phyloP scores from a whole-genome alignment of 1,284 basidiomycete species.

The Bondarzewia mesenterica region DNA sequence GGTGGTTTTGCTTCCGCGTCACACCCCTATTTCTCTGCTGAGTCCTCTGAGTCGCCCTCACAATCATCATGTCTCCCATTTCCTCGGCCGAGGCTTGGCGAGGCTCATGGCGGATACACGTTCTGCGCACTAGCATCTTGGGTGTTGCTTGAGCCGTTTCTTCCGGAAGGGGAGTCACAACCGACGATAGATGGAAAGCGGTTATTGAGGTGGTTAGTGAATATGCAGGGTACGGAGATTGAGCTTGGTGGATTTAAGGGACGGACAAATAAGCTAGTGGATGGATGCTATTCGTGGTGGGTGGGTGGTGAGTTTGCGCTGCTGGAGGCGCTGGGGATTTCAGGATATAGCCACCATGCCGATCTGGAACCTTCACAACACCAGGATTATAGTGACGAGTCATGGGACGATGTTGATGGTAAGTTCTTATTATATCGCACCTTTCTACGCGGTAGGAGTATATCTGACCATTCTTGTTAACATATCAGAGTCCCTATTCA shows the following conservation, averaged over 20 bases:
- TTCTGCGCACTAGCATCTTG: conserved; percentile 87
- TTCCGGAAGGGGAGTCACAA: conserved; percentile 13
- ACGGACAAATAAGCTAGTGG: conserved; percentile 95
- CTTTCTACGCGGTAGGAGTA: neutral
- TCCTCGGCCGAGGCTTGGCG: conserved; percentile 68
- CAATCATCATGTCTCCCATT: conserved; percentile 24
- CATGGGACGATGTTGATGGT: conserved; percentile 66
- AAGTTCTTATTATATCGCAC: conserved; percentile 13
- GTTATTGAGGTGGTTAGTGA: conserved; percentile 76
- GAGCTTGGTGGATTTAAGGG: conserved; percentile 94
- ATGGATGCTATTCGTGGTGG: conserved; percentile 99
- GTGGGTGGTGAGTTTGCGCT: conserved; percentile 87
- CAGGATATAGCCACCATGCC: conserved; percentile 18
- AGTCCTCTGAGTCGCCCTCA: neutral
- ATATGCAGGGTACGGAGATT: conserved; percentile 78
- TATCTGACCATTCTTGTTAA: neutral
- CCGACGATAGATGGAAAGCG: conserved; percentile 45
- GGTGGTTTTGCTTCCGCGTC: conserved; percentile 90
- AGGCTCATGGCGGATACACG: conserved; percentile 97
- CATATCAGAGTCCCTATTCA: conserved; percentile 41
- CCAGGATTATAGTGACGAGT: conserved; percentile 19
- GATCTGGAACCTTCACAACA: neutral
- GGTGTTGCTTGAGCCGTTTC: conserved; percentile 63
- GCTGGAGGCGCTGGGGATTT: conserved; percentile 59
- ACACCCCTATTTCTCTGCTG: conserved; percentile 45